Evolutionary conservation across 2,329 filamentous ascomycete species (phyloP).

Genomic region (Fusarium longipes): DNA sequence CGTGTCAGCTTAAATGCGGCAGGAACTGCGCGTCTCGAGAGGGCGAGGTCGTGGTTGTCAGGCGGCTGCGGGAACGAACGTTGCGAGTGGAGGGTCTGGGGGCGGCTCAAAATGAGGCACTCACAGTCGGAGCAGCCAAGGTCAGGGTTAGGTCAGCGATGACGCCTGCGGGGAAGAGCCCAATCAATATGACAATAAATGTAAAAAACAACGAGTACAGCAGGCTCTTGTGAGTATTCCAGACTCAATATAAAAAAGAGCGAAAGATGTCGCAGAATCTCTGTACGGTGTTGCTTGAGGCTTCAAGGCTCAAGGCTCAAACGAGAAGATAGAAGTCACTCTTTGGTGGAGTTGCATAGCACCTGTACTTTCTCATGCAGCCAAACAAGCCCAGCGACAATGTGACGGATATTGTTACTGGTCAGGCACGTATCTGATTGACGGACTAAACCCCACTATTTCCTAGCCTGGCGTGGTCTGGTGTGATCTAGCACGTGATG

Average conservation of each 20-base stretch:
- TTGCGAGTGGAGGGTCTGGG: conserved; percentile 47
- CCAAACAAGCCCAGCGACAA: conserved; percentile 35
- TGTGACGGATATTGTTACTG: conserved; percentile 20
- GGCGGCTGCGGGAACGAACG: conserved; percentile 39
- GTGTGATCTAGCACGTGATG: conserved; percentile 43
- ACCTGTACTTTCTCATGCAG: conserved; percentile 51
- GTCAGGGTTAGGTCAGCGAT: conserved; percentile 55
- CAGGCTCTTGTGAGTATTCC: conserved; percentile 25
- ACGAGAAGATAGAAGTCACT: conserved; percentile 50
- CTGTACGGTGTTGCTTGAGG: conserved; percentile 42
- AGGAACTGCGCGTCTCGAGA: conserved; percentile 37
- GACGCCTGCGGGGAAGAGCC: conserved; percentile 50
- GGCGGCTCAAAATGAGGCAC: conserved; percentile 53
- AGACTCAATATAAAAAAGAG: conserved; percentile 19
- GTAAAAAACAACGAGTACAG: conserved; percentile 23
- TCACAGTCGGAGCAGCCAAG: conserved; percentile 48
- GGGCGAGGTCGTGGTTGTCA: conserved; percentile 28
- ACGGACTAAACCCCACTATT: conserved; percentile 32
- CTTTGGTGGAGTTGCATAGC: conserved; percentile 49
- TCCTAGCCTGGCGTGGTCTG: conserved; percentile 22
- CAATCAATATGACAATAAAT: conserved; percentile 32
- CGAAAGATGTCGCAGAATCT: conserved; percentile 27
- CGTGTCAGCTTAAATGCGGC: conserved; percentile 39
- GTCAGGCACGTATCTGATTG: conserved; percentile 32
- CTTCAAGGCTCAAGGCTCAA: conserved; percentile 38